A percentile compares a stretch with the other conserved stretches of the same genome.
phyloP scores from a whole-genome alignment of 768 basidiomycete species.

The Agaricus bisporus region DNA sequence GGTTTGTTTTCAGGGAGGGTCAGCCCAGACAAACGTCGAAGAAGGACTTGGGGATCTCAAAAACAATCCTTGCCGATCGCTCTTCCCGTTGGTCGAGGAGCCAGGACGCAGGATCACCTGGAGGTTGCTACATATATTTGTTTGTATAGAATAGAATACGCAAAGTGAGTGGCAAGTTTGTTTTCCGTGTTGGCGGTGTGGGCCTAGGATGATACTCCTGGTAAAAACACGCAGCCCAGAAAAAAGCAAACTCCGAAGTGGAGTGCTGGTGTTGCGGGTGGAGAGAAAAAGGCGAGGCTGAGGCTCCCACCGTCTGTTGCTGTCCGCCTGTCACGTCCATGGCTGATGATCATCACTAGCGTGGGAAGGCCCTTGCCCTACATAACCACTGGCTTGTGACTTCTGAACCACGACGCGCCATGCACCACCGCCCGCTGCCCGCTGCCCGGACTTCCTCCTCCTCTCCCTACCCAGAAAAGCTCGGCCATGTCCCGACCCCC shows the following conservation, averaged over 20 bases:
- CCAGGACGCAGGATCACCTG: constrained; percentile 92
- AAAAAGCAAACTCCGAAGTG: constrained; percentile 25
- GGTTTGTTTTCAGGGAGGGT: constrained; percentile 42
- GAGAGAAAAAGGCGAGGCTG: constrained; percentile 88
- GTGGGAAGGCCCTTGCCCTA: constrained; percentile 1
- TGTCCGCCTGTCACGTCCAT: not conserved
- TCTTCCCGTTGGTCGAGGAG: constrained; percentile 87
- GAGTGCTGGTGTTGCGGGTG: constrained; percentile 60
- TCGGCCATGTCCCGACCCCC: constrained; percentile 22
- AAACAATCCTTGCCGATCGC: constrained; percentile 93
- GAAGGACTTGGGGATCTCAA: constrained; percentile 60
- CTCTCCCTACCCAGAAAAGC: constrained; percentile 35
- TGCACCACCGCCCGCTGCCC: constrained; percentile 59
- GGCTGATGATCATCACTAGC: not conserved
- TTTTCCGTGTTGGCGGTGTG: constrained; percentile 16
- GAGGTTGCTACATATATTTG: constrained; percentile 55
- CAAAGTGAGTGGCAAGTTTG: constrained; percentile 21
- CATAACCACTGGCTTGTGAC: not conserved
- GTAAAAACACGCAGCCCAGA: constrained; percentile 75
- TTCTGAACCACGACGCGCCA: constrained; percentile 16
- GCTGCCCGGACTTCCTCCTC: constrained; percentile 42
- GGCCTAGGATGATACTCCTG: constrained; percentile 79
- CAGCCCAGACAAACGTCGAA: constrained; percentile 90
- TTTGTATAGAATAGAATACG: not conserved
- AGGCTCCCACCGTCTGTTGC: constrained; percentile 28